Evolutionary conservation across 2,329 filamentous ascomycete species (phyloP), one percentile per base, ranked within the genome.

Genomic region (Aspergillus vadensis): DNA sequence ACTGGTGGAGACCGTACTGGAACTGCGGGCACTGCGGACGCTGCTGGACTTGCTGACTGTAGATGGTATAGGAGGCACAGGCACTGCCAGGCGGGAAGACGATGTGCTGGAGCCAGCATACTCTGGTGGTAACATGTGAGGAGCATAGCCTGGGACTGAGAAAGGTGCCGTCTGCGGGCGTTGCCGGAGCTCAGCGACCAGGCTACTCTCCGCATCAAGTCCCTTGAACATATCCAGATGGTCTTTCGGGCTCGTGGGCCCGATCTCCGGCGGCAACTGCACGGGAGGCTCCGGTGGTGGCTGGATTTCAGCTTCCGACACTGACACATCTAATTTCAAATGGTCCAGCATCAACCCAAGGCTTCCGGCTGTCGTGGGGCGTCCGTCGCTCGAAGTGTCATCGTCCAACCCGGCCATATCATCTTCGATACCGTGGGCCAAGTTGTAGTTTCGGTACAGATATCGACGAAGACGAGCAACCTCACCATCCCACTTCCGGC

Each of bases 401-500:
- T 75, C 75, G 12, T 53, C 57, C 23, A 65, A 68, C 2, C 41
- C 63, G 27, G 61, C 49, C 19, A 44, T 51, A 32, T 60, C 60
- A 23, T 67, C 66, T 38, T 65, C 63, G 12, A 74, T 61, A 10
- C 77, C 79, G 55, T 80, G 69, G 6, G 72, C 70, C 9, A 77
- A 50, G 44, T 77, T 77, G 65, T 80, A 80, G 64, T 82, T 82
- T 8, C 80, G 75, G 43, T 74, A 73, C 9, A 82, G 70, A 63
- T 81, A 82, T 25, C 76, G 72, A 48, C 77, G 74, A 50, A 82
- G 65, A 41, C 79, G 72, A 14, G 70, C 68, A 3, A 79, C 71
- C 66, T 82, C 79, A 3, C 64, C 60, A 55, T 82, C 76, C 80
- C 80, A 82, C 65, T 77, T 79, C n/a, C 73, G 71, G 32, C 75